These are phyloP conservation scores for Rhodamnia rubescens DNA, from an alignment of 345 rosid species.

Conservation along the genomic window DNA sequence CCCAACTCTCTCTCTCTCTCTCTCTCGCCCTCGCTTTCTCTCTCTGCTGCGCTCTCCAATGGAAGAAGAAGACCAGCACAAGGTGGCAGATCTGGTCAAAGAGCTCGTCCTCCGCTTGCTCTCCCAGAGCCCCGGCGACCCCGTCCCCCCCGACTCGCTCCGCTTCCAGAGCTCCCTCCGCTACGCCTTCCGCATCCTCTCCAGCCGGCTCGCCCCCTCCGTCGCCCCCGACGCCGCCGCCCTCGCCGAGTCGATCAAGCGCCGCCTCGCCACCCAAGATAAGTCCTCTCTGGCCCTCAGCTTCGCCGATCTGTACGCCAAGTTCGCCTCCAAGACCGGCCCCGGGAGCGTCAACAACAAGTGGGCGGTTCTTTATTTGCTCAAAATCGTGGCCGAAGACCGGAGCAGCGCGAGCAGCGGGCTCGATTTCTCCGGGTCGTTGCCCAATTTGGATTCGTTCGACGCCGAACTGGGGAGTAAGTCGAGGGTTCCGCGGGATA, in stretches of 20 bases:
- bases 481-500: conserved; percentile 13
- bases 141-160: conserved; percentile 32
- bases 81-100: conserved; percentile 64
- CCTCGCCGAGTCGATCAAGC: conserved; percentile 86
- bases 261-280: conserved; percentile 83
- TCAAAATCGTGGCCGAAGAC: conserved; percentile 70
- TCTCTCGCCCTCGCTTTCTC: not conserved
- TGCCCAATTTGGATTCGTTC: conserved; percentile 48
- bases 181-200: conserved; percentile 79
- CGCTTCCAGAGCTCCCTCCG: conserved; percentile 50
- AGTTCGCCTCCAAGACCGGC: conserved; percentile 77
- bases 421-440: conserved; percentile 24
- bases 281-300: conserved; percentile 83
- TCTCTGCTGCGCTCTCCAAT: conserved; percentile 9
- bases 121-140: conserved; percentile 40
- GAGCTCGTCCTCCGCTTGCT: conserved; percentile 77
- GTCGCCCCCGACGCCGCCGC: conserved; percentile 68
- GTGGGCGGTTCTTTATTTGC: conserved; percentile 87
- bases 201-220: conserved; percentile 78
- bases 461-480: conserved; percentile 17
- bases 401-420: conserved; percentile 23
- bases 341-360: conserved; percentile 82
- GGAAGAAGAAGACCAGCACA: conserved; percentile 89
- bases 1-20: not conserved
- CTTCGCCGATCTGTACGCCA: conserved; percentile 70